Evolutionary conservation across 2,329 filamentous ascomycete species (phyloP), one percentile per base, ranked within the genome.

Genomic region (Colletotrichum destructivum): DNA sequence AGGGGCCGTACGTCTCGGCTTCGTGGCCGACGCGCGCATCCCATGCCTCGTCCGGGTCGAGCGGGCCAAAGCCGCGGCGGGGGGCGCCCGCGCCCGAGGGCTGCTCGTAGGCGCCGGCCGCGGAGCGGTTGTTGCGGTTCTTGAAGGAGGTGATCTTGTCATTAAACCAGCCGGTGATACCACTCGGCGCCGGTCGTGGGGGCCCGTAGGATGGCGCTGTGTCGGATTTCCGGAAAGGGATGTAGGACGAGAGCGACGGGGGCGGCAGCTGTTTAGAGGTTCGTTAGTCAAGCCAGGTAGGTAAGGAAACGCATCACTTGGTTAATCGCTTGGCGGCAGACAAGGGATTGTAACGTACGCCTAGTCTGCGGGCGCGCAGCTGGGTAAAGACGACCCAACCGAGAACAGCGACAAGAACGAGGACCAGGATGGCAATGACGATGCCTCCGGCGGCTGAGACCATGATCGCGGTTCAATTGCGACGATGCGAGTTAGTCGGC

Each of bases 31-130:
- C 93, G 71, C 93, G 87, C 74, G 93, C 83, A 82, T 96, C 94
- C 94, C 94, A 97, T 2, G 94, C 93, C 78, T 95, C 93, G 79
- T 97, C 94, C 1, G 93, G 93, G 77, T 96, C 94, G 56, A 94
- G 87, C 4, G 90, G 86, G 2, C 91, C 90, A 79, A 93, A 91
- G 26, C 90, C 90, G 65, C 88, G 82, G 66, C 86, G 85, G 66
- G 84, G 83, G 56, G 83, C 83, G 44, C 81, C 74, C 23, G 77
- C 77, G 54, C 81, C 80, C 8, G 83, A 78, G 6, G 88, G 83
- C 76, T 86, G 85, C 75, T 95, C 93, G 84, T 94, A 95, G 57
- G 92, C 91, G 74, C 93, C 93, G 2, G 88, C 85, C 0, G 92
- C 92, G 49, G 89, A 90, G 64, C 91, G 89, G 74, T 86, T 89